Conservation (phyloP, 2,329 filamentous ascomycete species). For the Clarireedia sp. region DNA sequence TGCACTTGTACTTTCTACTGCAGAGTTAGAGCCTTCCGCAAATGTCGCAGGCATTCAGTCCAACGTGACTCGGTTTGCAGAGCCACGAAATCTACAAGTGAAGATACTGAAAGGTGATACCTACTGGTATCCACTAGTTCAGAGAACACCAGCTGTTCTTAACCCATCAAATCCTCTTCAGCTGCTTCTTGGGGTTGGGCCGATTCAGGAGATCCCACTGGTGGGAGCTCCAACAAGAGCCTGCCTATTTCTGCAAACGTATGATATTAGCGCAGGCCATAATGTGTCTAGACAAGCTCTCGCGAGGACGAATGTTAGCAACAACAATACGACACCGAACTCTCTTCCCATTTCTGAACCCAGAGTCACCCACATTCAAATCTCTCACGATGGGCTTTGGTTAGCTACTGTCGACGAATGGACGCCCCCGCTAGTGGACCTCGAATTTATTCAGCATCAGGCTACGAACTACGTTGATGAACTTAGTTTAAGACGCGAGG, state of each 20-base stretch:
- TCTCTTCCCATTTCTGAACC: conserved; percentile 69
- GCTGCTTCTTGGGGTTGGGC: conserved; percentile 61
- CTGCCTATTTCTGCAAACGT: conserved; percentile 68
- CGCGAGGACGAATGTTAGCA: conserved; percentile 79
- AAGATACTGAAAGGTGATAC: conserved; percentile 35
- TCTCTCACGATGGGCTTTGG: conserved; percentile 79
- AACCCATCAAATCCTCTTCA: conserved; percentile 55
- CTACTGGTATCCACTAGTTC: conserved; percentile 24
- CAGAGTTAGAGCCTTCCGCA: conserved; percentile 75
- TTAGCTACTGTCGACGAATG: conserved; percentile 89
- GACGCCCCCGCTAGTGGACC: conserved; percentile 64
- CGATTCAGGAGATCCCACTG: conserved; percentile 48
- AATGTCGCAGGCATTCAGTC: conserved; percentile 79
- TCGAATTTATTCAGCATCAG: conserved; percentile 47
- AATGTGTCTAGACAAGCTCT: conserved; percentile 83
- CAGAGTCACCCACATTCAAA: conserved; percentile 63
- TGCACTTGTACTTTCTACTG: conserved; percentile 79
- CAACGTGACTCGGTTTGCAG: conserved; percentile 41
- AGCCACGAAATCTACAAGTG: conserved; percentile 46
- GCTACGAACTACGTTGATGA: conserved; percentile 39
- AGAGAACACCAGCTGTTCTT: conserved; percentile 49
- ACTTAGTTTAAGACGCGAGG: conserved; percentile 52
- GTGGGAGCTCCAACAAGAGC: conserved; percentile 42
- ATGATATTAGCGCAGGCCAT: conserved; percentile 71
- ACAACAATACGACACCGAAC: conserved; percentile 66